Conservation (phyloP, 1,284 basidiomycete species). For the Sanguinoderma infundibulare region DNA sequence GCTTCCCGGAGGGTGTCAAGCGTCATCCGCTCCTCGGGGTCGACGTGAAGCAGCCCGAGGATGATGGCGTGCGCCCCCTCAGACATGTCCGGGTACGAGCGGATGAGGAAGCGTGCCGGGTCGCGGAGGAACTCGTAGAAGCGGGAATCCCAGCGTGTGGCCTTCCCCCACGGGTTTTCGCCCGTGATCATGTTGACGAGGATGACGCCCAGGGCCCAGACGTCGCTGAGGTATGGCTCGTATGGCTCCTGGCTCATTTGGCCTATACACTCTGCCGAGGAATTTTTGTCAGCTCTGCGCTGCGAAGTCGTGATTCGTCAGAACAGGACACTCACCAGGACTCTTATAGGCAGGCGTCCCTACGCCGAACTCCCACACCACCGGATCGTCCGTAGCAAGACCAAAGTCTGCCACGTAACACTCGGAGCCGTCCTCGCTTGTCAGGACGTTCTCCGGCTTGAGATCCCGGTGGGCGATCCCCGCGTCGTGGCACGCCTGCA, state of each 20-base stretch:
- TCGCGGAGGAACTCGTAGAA: constrained; percentile 53
- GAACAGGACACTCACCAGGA: constrained; percentile 43
- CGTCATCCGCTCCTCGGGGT: constrained; percentile 54
- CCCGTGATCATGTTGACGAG: constrained; percentile 80
- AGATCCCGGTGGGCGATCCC: constrained; percentile 73
- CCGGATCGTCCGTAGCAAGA: constrained; percentile 57
- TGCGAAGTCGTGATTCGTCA: not conserved
- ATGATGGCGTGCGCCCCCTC: constrained; percentile 58
- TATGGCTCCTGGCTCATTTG: constrained; percentile 43
- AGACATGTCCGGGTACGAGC: too few species aligned
- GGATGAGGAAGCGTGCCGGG: constrained; percentile 71
- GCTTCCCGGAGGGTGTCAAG: constrained; percentile 58
- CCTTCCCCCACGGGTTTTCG: constrained; percentile 85
- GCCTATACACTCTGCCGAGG: constrained; percentile 31
- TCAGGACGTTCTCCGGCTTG: constrained; percentile 78
- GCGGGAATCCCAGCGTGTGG: constrained; percentile 71
- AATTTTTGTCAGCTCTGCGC: not conserved
- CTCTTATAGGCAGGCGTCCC: constrained; percentile 63
- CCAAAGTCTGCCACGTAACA: constrained; percentile 74
- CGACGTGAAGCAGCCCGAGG: constrained; percentile 56
- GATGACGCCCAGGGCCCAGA: constrained; percentile 77
- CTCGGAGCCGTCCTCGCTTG: constrained; percentile 47
- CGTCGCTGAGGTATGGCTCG: constrained; percentile 77
- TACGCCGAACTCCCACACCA: constrained; percentile 55
- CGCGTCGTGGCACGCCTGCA: constrained; percentile 61